phyloP scores from a whole-genome alignment of 2,329 filamentous ascomycete genomes.

The Fusarium pseudocircinatum region DNA sequence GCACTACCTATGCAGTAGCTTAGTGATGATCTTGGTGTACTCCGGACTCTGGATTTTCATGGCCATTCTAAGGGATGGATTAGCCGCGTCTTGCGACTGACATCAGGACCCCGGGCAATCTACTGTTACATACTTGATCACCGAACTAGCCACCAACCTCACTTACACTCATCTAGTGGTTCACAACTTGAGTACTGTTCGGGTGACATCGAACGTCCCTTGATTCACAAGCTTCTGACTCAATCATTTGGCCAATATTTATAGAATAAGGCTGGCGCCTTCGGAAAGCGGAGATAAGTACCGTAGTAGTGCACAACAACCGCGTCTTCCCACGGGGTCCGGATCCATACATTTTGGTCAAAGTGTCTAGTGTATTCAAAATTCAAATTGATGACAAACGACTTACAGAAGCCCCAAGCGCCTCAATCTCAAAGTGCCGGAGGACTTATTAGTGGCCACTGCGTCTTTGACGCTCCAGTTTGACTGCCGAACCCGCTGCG shows the following conservation, averaged over 20 bases:
- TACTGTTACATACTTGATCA: not conserved
- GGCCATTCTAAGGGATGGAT: not conserved
- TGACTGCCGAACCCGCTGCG: conserved; percentile 28
- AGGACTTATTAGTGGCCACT: not conserved
- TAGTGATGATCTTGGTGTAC: not conserved
- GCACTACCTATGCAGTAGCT: conserved; percentile 5
- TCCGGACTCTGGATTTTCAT: not conserved
- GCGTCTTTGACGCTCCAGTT: not conserved
- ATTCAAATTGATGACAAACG: not conserved
- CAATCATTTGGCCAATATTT: not conserved
- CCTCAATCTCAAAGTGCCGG: conserved; percentile 3
- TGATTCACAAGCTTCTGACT: not conserved
- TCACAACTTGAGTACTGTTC: not conserved
- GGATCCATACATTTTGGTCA: not conserved
- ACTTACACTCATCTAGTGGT: not conserved
- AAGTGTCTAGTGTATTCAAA: not conserved
- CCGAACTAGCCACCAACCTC: not conserved
- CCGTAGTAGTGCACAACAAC: not conserved
- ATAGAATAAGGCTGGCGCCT: not conserved
- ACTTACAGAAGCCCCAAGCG: not conserved
- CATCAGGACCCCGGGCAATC: conserved; percentile 1
- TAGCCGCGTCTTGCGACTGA: conserved; percentile 25
- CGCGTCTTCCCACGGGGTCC: not conserved
- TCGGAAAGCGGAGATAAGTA: not conserved
- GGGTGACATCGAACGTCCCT: not conserved